phyloP scores from a whole-genome alignment of 2,329 filamentous ascomycete genomes.

The Paraphaeosphaeria minitans region DNA sequence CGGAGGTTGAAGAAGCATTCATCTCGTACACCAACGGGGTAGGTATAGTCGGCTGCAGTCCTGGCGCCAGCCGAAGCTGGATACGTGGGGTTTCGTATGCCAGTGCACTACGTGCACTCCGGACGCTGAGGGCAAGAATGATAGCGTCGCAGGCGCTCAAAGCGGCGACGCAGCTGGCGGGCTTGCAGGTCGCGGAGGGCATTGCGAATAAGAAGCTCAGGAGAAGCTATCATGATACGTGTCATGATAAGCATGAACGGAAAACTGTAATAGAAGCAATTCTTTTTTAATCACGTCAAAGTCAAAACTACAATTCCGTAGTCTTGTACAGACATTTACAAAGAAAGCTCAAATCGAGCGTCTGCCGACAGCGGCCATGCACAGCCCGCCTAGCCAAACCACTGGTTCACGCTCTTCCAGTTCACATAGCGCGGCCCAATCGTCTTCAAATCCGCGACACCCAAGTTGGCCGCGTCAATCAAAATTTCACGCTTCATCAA shows the following conservation, averaged over 20 bases:
- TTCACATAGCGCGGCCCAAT: conserved; percentile 33
- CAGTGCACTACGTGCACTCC: conserved; percentile 15
- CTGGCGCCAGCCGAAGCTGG: conserved; percentile 11
- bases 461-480: conserved; percentile 42
- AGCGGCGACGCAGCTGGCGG: conserved; percentile 11
- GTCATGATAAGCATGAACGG: too few relatives aligned
- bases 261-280: too few relatives aligned
- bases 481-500: conserved; percentile 58
- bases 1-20: conserved; percentile 32
- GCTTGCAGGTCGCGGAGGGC: conserved; percentile 13
- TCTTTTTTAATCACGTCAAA: too few relatives aligned
- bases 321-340: too few relatives aligned
- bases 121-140: conserved; percentile 12
- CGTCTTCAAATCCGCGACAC: conserved; percentile 37
- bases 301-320: too few relatives aligned
- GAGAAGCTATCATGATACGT: conserved; percentile 4
- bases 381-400: conserved; percentile 11
- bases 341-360: too few relatives aligned
- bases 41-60: not conserved
- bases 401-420: conserved; percentile 19
- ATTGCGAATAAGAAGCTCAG: conserved; percentile 13
- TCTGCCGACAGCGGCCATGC: too few relatives aligned
- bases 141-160: conserved; percentile 12
- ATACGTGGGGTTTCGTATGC: conserved; percentile 18
- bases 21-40: conserved; percentile 27